Conservation (phyloP, 805 yeast genomes). For the Teunomyces pallodes region DNA sequence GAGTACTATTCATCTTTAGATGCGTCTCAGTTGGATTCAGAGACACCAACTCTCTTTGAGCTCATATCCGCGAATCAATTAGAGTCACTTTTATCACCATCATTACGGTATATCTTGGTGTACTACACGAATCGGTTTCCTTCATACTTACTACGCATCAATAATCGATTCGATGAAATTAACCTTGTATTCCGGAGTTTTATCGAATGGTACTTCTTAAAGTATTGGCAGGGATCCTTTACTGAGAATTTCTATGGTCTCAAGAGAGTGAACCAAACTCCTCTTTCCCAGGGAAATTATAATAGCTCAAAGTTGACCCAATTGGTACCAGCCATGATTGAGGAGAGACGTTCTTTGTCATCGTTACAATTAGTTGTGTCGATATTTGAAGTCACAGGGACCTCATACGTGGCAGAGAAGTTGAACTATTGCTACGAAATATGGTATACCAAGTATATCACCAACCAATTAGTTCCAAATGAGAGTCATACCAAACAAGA, state of each 20-base stretch:
- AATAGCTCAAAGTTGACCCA: slow-evolving; percentile 33
- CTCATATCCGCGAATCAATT: slow-evolving; percentile 79
- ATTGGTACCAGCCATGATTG: slow-evolving; percentile 43
- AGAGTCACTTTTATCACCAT: slow-evolving; percentile 74
- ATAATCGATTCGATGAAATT: slow-evolving; percentile 76
- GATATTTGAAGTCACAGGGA: slow-evolving; percentile 57
- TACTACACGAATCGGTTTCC: slow-evolving; percentile 83
- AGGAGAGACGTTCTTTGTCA: slow-evolving; percentile 52
- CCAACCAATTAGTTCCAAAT: slow-evolving; percentile 39
- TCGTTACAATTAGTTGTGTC: slow-evolving; percentile 52
- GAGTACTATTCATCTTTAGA: slow-evolving; percentile 79
- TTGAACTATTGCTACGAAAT: slow-evolving; percentile 61
- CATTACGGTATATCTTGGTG: slow-evolving; percentile 73
- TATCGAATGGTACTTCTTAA: slow-evolving; percentile 70
- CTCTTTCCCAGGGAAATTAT: slow-evolving; percentile 27
- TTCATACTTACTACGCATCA: slow-evolving; percentile 54
- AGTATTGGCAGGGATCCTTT: slow-evolving; percentile 77
- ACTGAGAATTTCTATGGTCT: slow-evolving; percentile 92
- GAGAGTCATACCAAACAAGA: slow-evolving; percentile 22
- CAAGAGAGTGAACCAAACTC: slow-evolving; percentile 53
- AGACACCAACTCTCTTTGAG: slow-evolving; percentile 86
- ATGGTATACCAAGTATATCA: slow-evolving; percentile 56
- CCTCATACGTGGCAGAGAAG: slow-evolving; percentile 70
- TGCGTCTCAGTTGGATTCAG: slow-evolving; percentile 70
- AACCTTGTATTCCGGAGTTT: slow-evolving; percentile 57